A percentile compares a stretch with the other conserved stretches of the same genome.
Evolutionary conservation across 2,329 filamentous ascomycete species (phyloP).

Genomic region (Lojkania enalia): DNA sequence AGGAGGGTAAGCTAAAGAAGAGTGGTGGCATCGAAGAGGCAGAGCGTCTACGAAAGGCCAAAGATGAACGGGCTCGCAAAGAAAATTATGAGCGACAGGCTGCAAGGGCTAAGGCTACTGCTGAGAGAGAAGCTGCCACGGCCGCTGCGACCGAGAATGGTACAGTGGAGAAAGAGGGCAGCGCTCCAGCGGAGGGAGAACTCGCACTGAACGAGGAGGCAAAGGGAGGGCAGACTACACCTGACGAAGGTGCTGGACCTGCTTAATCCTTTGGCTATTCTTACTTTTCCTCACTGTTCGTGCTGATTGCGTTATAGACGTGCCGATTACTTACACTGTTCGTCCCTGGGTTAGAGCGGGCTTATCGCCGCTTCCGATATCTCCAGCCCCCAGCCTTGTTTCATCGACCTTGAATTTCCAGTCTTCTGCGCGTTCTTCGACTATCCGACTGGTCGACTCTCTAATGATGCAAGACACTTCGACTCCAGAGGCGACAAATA

Average conservation of each 20-base stretch:
- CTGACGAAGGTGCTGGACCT: slow-evolving; percentile 41
- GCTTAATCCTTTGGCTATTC: slow-evolving; percentile 29
- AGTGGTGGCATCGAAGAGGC: slow-evolving; percentile 93
- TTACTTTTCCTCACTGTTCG: slow-evolving; percentile 14
- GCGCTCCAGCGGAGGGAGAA: slow-evolving; percentile 19
- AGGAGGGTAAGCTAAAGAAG: slow-evolving; percentile 92
- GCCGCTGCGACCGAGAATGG: slow-evolving; percentile 34
- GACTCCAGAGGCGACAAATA: not conserved
- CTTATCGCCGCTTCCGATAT: slow-evolving; percentile 19
- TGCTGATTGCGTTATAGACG: slow-evolving; percentile 33
- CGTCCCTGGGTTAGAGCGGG: slow-evolving; percentile 32
- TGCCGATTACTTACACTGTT: slow-evolving; percentile 25
- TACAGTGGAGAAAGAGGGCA: slow-evolving; percentile 30
- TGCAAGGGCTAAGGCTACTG: slow-evolving; percentile 48
- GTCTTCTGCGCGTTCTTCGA: slow-evolving; percentile 4
- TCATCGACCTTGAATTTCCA: slow-evolving; percentile 1
- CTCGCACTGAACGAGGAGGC: slow-evolving; percentile 26
- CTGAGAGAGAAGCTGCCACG: slow-evolving; percentile 47
- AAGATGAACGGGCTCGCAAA: slow-evolving; percentile 82
- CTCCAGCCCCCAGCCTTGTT: slow-evolving; percentile 13
- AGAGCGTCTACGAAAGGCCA: slow-evolving; percentile 78
- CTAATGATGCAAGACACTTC: not conserved
- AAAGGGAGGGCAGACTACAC: slow-evolving; percentile 32
- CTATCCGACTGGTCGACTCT: slow-evolving; percentile 15
- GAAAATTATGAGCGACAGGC: slow-evolving; percentile 67